A percentile compares a stretch with the other conserved stretches of the same genome.
Evolutionary conservation across 768 basidiomycete species (phyloP).

Genomic region (Tremella yokohamensis): DNA sequence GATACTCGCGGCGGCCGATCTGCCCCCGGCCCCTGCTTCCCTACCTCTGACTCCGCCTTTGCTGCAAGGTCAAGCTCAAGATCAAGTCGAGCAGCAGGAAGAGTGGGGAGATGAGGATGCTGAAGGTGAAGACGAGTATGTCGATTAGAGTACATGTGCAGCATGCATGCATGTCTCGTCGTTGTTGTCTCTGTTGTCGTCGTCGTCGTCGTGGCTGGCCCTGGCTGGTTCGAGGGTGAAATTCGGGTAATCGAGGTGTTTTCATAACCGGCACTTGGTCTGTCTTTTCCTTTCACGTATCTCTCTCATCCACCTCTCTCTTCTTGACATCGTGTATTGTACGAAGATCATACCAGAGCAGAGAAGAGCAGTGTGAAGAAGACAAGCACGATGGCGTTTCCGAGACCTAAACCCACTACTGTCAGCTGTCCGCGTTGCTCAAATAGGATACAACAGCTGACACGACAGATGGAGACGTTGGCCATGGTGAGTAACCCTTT

Average conservation of each 20-base stretch:
- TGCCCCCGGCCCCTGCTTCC: too few relatives aligned
- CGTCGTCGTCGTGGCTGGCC: too few relatives aligned
- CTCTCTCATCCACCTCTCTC: neutral
- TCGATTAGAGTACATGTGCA: conserved; percentile 9
- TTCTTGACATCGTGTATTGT: too few relatives aligned
- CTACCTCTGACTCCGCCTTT: too few relatives aligned
- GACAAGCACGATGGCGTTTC: conserved; percentile 40
- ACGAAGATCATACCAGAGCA: too few relatives aligned
- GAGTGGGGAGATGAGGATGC: conserved; percentile 27
- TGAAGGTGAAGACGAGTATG: conserved; percentile 37
- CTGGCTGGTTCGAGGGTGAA: too few relatives aligned
- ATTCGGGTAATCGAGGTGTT: too few relatives aligned
- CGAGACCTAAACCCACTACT: conserved; percentile 44
- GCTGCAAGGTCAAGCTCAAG: neutral
- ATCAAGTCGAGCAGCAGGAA: conserved; percentile 5
- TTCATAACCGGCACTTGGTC: neutral
- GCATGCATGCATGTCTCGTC: neutral
- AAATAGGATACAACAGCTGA: neutral
- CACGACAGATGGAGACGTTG: conserved; percentile 44
- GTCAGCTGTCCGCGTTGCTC: conserved; percentile 22
- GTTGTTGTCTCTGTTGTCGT: neutral
- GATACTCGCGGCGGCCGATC: neutral
- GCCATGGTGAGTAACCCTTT: conserved; percentile 32
- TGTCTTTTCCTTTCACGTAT: conserved; percentile 2
- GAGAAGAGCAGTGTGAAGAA: too few relatives aligned